Base-by-base conservation (phyloP, 2,329 filamentous ascomycete species). In the Botrytis galanthina region DNA sequence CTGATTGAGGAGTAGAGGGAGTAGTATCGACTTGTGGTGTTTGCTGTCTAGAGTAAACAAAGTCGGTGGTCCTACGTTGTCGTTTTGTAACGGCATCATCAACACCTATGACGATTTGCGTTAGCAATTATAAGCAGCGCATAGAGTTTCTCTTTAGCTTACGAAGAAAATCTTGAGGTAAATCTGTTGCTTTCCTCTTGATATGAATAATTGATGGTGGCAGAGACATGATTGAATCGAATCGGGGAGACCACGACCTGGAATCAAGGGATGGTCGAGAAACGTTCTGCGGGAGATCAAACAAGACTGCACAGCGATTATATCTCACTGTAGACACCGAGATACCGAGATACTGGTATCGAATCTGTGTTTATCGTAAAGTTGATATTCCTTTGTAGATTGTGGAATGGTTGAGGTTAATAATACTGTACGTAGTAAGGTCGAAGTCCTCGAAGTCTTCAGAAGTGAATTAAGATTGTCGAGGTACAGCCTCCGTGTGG, bases 81-180 rank as follows among this genome's bases (percentile, higher is more conserved):
- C 77, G 76, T 67, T 79, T 79, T 42, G 77, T 75, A 60, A 71
- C 42, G 14, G 77, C 69, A 69, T 80, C 79, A 46, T 81, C 79
- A 26, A 81, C 77, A 69, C 77, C 80, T 81, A 54, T 42, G 51
- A 35, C 7, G 10, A n/a, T 32, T 44, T 16, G 37, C 35, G 72
- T 44, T 35, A 48, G 18, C 32, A 6, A 44, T 42, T 39, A 8
- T 32, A 9, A 32, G 20, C 14, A 14, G n/a, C 12, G 9, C 39
- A 42, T 22, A 7, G n/a, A n/a, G 1, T 37, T n/a, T 12, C 18
- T 29, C 5, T 54, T 39, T 20, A 73, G 48, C 79, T 73, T 78
- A 81, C 80, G 80, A 16, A 81, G 77, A 63, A 78, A 77, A 8
- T 81, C 80, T 39, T 81, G 78, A 26, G 80, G 80, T 26, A 81